Percentiles rank a stretch among this genome's conserved stretches.
Evolutionary conservation across 148 eudicot species (phyloP).

Genomic region (Pouteria glomerata): DNA sequence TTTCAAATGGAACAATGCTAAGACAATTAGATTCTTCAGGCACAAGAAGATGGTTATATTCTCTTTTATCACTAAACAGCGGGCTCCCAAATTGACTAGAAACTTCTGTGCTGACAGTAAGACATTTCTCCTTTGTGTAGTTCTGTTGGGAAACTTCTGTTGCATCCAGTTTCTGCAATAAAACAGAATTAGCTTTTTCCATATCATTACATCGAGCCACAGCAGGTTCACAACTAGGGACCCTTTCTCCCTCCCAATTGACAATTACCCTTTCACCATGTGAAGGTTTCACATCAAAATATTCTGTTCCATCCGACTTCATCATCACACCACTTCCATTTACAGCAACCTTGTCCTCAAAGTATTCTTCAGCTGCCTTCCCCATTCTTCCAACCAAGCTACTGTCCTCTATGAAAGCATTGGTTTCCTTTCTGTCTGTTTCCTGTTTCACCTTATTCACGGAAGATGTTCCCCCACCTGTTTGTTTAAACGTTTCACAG

Average conservation of each 20-base stretch:
- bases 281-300: not conserved
- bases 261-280: not conserved
- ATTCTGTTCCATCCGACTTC: not conserved
- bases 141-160: not conserved
- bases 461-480: not conserved
- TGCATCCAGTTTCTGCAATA: not conserved
- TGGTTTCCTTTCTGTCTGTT: not conserved
- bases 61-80: not conserved
- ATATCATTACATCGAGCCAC: not conserved
- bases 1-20: not conserved
- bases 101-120: not conserved
- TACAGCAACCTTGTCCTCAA: not conserved
- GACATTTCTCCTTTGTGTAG: conserved; percentile 1
- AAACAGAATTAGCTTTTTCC: not conserved
- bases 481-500: not conserved
- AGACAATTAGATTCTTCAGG: conserved; percentile 3
- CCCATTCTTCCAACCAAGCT: not conserved
- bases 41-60: not conserved
- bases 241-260: not conserved
- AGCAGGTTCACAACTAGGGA: not conserved
- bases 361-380: not conserved
- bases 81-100: not conserved
- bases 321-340: not conserved
- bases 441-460: not conserved
- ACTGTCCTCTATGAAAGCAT: not conserved